Evolutionary conservation across 2,329 filamentous ascomycete species (phyloP).

Genomic region (Chrysosporium keratinophilum): DNA sequence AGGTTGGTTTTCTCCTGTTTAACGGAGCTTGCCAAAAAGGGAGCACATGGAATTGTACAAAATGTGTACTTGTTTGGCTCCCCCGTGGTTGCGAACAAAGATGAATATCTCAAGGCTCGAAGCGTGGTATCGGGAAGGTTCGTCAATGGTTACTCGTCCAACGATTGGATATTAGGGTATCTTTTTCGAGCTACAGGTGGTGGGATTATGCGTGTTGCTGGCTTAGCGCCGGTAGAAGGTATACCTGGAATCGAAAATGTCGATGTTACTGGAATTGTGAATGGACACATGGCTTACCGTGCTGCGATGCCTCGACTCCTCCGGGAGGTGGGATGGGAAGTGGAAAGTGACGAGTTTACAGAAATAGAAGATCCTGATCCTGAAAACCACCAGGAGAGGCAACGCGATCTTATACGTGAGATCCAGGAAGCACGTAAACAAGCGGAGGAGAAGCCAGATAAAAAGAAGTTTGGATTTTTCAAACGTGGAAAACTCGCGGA

Average conservation of each 20-base stretch:
- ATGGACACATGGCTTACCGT: slow-evolving; percentile 94
- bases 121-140: slow-evolving; percentile 87
- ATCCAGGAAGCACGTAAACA: slow-evolving; percentile 89
- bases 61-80: slow-evolving; percentile 94
- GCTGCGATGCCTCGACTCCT: slow-evolving; percentile 80
- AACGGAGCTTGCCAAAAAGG: slow-evolving; percentile 71
- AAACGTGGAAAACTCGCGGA: slow-evolving; percentile 61
- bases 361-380: slow-evolving; percentile 97
- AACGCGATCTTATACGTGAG: slow-evolving; percentile 88
- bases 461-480: slow-evolving; percentile 66
- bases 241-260: slow-evolving; percentile 81
- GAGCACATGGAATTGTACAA: slow-evolving; percentile 77
- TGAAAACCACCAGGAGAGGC: slow-evolving; percentile 76
- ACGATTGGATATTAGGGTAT: slow-evolving; percentile 95
- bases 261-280: slow-evolving; percentile 73
- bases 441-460: slow-evolving; percentile 67
- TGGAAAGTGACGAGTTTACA: slow-evolving; percentile 85
- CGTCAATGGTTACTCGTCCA: slow-evolving; percentile 85
- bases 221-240: slow-evolving; percentile 63
- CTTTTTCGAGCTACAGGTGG: slow-evolving; percentile 90
- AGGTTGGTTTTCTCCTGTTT: slow-evolving; percentile 88
- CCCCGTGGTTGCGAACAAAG: slow-evolving; percentile 79
- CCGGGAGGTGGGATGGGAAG: slow-evolving; percentile 77
- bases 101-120: slow-evolving; percentile 72
- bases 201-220: slow-evolving; percentile 79